Base-by-base conservation (phyloP, 352 stramenopile species). In the Globisporangium heterothallicum region DNA sequence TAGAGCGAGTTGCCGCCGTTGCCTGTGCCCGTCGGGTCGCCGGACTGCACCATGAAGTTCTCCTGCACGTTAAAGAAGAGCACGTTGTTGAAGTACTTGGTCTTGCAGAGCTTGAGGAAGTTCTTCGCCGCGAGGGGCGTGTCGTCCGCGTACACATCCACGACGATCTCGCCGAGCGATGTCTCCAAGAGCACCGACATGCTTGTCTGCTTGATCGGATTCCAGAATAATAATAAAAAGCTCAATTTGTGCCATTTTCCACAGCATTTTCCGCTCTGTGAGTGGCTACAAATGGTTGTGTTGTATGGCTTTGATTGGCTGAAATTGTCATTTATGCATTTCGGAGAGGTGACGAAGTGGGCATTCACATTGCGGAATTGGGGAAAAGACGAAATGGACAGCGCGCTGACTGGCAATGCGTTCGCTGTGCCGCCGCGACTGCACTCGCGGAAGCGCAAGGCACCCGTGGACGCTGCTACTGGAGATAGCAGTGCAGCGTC, bases 41-140 rank as follows among this genome's bases (percentile, higher is more conserved):
- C 69, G 34, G 86, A 72, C 45, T 98, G 94, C 26, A 92, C 74
- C 71, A 98, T 96, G 42, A 97, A 97, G 64, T 96, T 96, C 59
- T 96, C 75, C 66, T 98, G 89, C n/a, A 98, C 84, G 66, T 98
- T 97, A 72, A 97, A 98, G 67, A 98, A 96, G 8, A 98, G 74
- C 50, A 73, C 80, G 50, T 83, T 78, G 70, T 98, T 92, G 68
- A 97, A 98, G 68, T 97, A 97, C 65, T 95, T 95, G 63, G 66
- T 75, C 74, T 97, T 96, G 76, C 94, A 98, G 19, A 98, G 78
- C 65, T 98, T 98, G 47, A 98, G 71, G 61, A 98, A 98, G 72
- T 97, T 98, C 35, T 78, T 84, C 52, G 71, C 70, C 18, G 90
- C 78, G 21, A 88, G 62, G 22, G 92, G 92, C 43, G 75, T 89